These are phyloP conservation scores for Botrytis sinoallii DNA, from an alignment of 2,329 filamentous ascomycete genomes.

Conservation along the genomic window DNA sequence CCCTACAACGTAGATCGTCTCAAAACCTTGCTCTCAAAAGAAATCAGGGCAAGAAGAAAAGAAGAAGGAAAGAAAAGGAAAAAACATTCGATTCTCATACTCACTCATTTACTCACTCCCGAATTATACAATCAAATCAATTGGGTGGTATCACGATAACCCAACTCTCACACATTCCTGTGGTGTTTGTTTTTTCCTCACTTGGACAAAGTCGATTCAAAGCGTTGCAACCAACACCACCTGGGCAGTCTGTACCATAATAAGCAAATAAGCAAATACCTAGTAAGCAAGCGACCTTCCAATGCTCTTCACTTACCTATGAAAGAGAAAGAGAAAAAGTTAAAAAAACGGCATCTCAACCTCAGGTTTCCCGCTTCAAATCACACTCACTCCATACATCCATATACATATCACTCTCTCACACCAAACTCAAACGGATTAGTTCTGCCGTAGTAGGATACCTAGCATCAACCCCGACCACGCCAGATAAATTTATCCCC, in stretches of 20 bases:
- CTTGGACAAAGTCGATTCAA: background rate
- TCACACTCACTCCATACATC: background rate
- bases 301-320: background rate
- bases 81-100: background rate
- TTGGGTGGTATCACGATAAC: background rate
- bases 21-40: background rate
- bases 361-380: background rate
- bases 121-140: background rate
- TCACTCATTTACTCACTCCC: background rate
- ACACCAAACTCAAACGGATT: slow-evolving; percentile 4
- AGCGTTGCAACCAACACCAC: too few relatives aligned
- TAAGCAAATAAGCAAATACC: background rate
- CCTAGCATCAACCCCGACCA: background rate
- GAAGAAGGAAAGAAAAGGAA: too few relatives aligned
- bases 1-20: background rate
- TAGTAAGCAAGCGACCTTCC: background rate
- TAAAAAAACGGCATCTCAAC: background rate
- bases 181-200: background rate
- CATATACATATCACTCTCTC: background rate
- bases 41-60: background rate
- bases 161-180: background rate
- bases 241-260: background rate
- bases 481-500: slow-evolving; percentile 1
- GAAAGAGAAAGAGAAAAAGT: background rate
- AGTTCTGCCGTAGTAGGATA: background rate